phyloP scores from a whole-genome alignment of 768 basidiomycete species.

The Leccinum sublutescens region DNA sequence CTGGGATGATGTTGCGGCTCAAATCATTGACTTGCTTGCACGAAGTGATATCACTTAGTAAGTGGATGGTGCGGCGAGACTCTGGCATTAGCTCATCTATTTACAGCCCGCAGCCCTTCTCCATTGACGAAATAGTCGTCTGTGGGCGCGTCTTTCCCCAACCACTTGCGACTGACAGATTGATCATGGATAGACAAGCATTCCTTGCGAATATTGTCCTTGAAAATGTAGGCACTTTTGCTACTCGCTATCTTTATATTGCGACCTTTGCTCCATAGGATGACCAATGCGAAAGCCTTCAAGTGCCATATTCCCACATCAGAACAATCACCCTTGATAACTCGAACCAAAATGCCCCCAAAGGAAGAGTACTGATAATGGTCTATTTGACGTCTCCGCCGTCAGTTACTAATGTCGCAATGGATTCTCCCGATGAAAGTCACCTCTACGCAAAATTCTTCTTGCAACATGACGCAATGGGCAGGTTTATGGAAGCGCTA shows the following conservation, averaged over 20 bases:
- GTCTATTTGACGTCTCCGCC: slow-evolving; percentile 39
- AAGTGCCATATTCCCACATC: slow-evolving; percentile 41
- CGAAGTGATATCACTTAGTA: slow-evolving; percentile 47
- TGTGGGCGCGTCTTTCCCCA: slow-evolving; percentile 35
- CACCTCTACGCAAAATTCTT: slow-evolving; percentile 36
- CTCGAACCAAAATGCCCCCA: slow-evolving; percentile 19
- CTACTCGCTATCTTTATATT: background rate
- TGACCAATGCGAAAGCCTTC: slow-evolving; percentile 51
- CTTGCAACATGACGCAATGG: slow-evolving; percentile 33
- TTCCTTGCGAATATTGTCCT: slow-evolving; percentile 50
- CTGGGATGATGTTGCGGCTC: slow-evolving; percentile 53
- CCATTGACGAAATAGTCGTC: slow-evolving; percentile 39
- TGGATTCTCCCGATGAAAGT: slow-evolving; percentile 20
- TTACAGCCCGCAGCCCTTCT: slow-evolving; percentile 60
- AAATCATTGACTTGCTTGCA: slow-evolving; percentile 49
- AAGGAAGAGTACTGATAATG: slow-evolving; percentile 27
- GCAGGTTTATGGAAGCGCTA: slow-evolving; percentile 42
- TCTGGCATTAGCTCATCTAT: slow-evolving; percentile 5
- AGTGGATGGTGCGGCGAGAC: slow-evolving; percentile 21
- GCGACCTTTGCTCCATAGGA: slow-evolving; percentile 34
- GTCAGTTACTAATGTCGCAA: slow-evolving; percentile 33
- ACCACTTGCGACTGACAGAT: slow-evolving; percentile 39
- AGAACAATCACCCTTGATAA: slow-evolving; percentile 25
- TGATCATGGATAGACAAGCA: slow-evolving; percentile 51
- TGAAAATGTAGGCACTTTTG: slow-evolving; percentile 15